Percentiles rank a stretch among this genome's conserved stretches.
These are phyloP conservation scores for Nicotiana tomentosiformis DNA, from an alignment of 257 asterid species.

Conservation along the genomic window DNA sequence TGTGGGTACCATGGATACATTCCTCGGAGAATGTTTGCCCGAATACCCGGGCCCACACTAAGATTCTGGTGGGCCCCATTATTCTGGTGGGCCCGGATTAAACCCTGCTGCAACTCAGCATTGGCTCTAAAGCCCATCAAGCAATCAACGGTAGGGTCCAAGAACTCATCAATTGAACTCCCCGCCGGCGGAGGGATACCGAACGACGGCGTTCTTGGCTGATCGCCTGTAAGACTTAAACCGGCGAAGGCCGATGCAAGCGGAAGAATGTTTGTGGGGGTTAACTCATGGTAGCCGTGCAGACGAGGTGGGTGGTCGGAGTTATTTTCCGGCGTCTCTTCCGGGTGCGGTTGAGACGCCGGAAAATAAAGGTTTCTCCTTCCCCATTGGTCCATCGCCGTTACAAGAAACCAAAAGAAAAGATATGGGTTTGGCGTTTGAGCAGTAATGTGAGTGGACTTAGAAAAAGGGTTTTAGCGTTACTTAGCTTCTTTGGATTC, in stretches of 20 bases:
- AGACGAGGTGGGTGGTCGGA: not conserved
- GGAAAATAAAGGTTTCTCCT: conserved; percentile 16
- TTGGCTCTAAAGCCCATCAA: not conserved
- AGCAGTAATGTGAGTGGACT: not conserved
- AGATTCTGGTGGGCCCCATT: conserved; percentile 41
- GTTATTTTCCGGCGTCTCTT: not conserved
- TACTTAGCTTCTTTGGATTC: not conserved
- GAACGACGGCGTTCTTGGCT: conserved; percentile 18
- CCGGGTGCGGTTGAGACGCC: conserved; percentile 13
- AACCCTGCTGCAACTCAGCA: conserved; percentile 4
- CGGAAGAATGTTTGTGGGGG: not conserved
- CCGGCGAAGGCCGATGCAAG: conserved; percentile 27
- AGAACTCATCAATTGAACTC: not conserved
- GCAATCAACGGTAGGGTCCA: not conserved
- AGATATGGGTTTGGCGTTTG: not conserved
- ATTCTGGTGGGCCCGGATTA: conserved; percentile 13
- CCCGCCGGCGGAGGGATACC: not conserved
- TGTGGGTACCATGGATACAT: not conserved
- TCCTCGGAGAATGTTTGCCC: not conserved
- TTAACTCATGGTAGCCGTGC: conserved; percentile 3
- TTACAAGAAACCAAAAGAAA: not conserved
- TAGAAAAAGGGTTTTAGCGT: not conserved
- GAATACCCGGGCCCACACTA: conserved; percentile 37
- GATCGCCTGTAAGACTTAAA: not conserved
- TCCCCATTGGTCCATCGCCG: conserved; percentile 40